These are phyloP conservation scores for Plasmodium relictum DNA, from an alignment of 169 alveolate genomes.

Conservation along the genomic window DNA sequence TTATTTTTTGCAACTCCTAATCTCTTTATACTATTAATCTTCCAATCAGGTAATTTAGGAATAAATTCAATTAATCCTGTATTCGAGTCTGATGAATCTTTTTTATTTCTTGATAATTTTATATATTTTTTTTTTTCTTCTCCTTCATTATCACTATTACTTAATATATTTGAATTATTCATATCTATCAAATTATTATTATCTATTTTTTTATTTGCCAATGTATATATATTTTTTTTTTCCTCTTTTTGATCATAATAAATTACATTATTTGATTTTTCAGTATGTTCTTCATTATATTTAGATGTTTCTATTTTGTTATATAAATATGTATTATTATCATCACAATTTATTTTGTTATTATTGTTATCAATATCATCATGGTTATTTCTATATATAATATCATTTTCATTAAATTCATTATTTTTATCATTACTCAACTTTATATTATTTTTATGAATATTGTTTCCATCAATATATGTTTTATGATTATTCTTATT, in stretches of 20 bases:
- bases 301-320: neutral
- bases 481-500: too few species aligned
- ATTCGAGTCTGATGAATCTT: neutral
- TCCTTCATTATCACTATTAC: neutral
- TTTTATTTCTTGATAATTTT: neutral
- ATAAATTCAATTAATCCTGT: slow-evolving; percentile 62
- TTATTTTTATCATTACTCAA: too few species aligned
- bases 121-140: neutral
- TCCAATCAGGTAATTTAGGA: slow-evolving; percentile 75
- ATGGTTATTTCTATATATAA: too few species aligned
- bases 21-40: slow-evolving; percentile 55
- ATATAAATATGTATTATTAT: neutral
- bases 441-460: too few species aligned
- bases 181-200: too few species aligned
- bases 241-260: neutral
- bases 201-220: neutral
- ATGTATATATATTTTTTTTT: neutral
- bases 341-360: too few species aligned
- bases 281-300: slow-evolving; percentile 4
- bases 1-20: slow-evolving; percentile 47
- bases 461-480: too few species aligned
- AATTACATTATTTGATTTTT: neutral
- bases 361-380: too few species aligned
- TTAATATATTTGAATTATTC: neutral
- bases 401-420: too few species aligned